Percentiles rank a stretch among this genome's conserved stretches.
phyloP scores from a whole-genome alignment of 208 protist genomes.

The Polymyxa betae region DNA sequence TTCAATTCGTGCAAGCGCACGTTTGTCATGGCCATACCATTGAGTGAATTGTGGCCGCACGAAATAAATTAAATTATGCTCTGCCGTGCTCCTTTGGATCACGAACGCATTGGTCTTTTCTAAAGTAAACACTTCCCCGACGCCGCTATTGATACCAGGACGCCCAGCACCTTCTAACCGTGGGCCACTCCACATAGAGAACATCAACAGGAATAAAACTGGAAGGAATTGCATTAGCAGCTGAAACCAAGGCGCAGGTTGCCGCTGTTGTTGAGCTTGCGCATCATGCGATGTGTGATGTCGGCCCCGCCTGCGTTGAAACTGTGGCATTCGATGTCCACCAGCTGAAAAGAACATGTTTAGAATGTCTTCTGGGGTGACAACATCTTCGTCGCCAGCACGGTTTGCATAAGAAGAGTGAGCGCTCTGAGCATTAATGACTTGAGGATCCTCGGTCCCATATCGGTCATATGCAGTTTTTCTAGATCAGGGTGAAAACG shows the following conservation, averaged over 20 bases:
- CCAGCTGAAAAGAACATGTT: constrained; percentile 41
- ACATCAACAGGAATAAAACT: constrained; percentile 6
- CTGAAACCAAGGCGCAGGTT: neutral
- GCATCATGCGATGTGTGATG: neutral
- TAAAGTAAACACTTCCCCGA: constrained; percentile 14
- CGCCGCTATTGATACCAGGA: neutral
- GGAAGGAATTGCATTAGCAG: constrained; percentile 49
- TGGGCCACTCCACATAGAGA: constrained; percentile 42
- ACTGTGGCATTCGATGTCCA: neutral
- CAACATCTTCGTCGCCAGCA: neutral
- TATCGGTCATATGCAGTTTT: constrained; percentile 51
- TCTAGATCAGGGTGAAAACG: neutral
- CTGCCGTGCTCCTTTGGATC: constrained; percentile 14
- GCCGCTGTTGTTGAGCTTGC: neutral
- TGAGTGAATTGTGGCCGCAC: constrained; percentile 20
- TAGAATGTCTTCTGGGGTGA: constrained; percentile 43
- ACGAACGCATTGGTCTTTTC: neutral
- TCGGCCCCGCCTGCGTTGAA: neutral
- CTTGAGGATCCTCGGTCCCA: neutral
- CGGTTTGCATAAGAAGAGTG: neutral
- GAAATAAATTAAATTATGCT: constrained; percentile 2
- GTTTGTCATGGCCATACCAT: constrained; percentile 43
- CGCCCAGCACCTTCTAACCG: neutral
- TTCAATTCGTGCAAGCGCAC: neutral
- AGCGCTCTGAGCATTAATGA: neutral